phyloP scores from a whole-genome alignment of 352 stramenopile genomes.

The Globisporangium sylvaticum region DNA sequence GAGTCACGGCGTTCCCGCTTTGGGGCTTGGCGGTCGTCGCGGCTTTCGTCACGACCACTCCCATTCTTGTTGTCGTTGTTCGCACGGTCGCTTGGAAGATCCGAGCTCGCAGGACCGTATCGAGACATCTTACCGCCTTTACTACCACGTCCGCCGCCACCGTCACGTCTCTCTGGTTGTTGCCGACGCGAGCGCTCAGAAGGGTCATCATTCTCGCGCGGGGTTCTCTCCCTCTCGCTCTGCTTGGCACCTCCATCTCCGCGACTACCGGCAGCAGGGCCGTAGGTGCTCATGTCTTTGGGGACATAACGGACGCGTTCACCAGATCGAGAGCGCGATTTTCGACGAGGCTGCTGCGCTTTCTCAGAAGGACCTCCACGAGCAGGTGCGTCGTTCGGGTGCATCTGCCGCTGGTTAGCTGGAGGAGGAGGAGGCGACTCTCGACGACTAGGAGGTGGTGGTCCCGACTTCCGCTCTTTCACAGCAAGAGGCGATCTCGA shows the following conservation, averaged over 20 bases:
- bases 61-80: not conserved
- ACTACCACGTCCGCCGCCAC: not conserved
- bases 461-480: not conserved
- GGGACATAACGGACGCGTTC: slow-evolving; percentile 1
- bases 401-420: not conserved
- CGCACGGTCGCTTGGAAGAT: slow-evolving; percentile 1
- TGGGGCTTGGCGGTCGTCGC: slow-evolving; percentile 8
- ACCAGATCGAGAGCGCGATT: slow-evolving; percentile 15
- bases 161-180: slow-evolving; percentile 10
- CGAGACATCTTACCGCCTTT: slow-evolving; percentile 11
- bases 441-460: not conserved
- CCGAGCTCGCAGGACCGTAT: slow-evolving; percentile 11
- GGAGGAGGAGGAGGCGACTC: slow-evolving; percentile 3
- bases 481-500: slow-evolving; percentile 5
- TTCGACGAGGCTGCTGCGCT: not conserved
- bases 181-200: slow-evolving; percentile 6
- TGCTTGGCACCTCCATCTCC: not conserved
- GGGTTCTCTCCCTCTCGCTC: not conserved
- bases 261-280: not conserved
- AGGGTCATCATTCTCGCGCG: slow-evolving; percentile 3
- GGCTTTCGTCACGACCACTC: slow-evolving; percentile 18
- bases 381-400: not conserved
- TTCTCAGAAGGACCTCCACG: not conserved
- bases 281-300: slow-evolving; percentile 13
- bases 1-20: slow-evolving; percentile 4